These are phyloP conservation scores for Vanrija sp. DNA, from an alignment of 1,284 basidiomycete species.

Conservation along the genomic window DNA sequence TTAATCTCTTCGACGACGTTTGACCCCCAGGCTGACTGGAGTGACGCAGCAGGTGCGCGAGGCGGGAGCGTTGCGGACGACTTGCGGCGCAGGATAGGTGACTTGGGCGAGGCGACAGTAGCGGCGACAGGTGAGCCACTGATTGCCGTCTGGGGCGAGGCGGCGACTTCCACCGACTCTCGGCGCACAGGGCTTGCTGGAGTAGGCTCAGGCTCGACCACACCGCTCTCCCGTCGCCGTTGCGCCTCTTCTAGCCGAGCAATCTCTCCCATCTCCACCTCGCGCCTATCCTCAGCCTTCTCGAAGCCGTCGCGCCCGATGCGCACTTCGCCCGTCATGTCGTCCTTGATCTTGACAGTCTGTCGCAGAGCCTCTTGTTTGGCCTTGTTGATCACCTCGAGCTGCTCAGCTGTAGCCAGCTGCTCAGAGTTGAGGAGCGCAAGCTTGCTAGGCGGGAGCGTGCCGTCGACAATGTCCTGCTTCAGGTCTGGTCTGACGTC, in stretches of 20 bases:
- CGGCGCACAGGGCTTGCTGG: neutral
- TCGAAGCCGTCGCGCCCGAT: conserved; percentile 43
- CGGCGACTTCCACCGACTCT: neutral
- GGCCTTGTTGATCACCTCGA: conserved; percentile 31
- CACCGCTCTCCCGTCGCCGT: conserved; percentile 4
- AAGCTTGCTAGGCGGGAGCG: conserved; percentile 24
- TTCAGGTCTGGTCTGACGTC: conserved; percentile 27
- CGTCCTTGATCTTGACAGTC: conserved; percentile 31
- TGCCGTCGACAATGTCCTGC: conserved; percentile 17
- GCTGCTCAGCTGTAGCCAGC: conserved; percentile 35
- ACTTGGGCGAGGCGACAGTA: neutral
- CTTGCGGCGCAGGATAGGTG: neutral
- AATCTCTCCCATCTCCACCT: conserved; percentile 6
- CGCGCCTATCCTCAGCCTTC: conserved; percentile 21
- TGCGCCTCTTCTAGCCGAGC: conserved; percentile 10
- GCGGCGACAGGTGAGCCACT: neutral
- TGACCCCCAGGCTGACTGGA: conserved; percentile 16
- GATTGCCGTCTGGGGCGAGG: neutral
- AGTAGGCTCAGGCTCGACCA: neutral
- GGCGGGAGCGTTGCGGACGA: neutral
- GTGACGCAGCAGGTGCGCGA: neutral
- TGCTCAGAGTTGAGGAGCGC: conserved; percentile 34
- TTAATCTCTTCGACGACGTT: neutral
- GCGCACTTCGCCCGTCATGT: conserved; percentile 18
- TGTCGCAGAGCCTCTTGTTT: conserved; percentile 31